Conservation (phyloP, 345 rosid genomes). For the Euclidium syriacum region DNA sequence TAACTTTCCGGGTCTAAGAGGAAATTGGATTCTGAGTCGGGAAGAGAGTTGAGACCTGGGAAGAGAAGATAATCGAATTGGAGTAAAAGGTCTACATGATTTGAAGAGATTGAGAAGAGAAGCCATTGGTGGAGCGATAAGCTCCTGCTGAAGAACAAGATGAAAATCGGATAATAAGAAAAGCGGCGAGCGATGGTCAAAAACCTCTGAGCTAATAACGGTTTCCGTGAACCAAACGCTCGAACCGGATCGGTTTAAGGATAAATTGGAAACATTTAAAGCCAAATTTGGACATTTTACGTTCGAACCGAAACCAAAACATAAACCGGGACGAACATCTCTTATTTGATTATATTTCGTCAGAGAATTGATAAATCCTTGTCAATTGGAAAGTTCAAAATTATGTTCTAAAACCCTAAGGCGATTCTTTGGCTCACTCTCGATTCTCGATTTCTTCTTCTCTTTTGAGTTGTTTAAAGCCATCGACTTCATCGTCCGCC, state of each 20-base stretch:
- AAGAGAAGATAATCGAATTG: constrained; percentile 37
- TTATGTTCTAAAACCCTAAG: no score
- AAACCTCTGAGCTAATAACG: background rate
- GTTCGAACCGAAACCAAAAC: no score
- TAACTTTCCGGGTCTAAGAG: constrained; percentile 21
- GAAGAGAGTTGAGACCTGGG: constrained; percentile 14
- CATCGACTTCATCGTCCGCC: no score
- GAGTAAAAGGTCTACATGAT: constrained; percentile 40
- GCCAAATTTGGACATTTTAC: no score
- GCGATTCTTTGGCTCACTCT: no score
- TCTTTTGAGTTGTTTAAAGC: no score
- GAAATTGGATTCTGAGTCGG: constrained; percentile 27
- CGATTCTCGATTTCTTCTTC: no score
- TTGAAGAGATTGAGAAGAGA: constrained; percentile 44
- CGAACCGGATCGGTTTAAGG: constrained; percentile 24
- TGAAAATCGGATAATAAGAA: constrained; percentile 22
- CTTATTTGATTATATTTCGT: no score
- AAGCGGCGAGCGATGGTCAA: constrained; percentile 17
- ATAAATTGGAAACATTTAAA: background rate
- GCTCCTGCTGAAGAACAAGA: background rate
- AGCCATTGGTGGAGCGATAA: constrained; percentile 41
- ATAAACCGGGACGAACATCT: no score
- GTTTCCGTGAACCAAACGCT: background rate
- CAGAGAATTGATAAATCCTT: no score
- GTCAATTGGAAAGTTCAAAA: no score